Percentiles rank a stretch among this genome's conserved stretches.
phyloP scores from a whole-genome alignment of 176 grass and related monocot genomes.

The Zizania latifolia region DNA sequence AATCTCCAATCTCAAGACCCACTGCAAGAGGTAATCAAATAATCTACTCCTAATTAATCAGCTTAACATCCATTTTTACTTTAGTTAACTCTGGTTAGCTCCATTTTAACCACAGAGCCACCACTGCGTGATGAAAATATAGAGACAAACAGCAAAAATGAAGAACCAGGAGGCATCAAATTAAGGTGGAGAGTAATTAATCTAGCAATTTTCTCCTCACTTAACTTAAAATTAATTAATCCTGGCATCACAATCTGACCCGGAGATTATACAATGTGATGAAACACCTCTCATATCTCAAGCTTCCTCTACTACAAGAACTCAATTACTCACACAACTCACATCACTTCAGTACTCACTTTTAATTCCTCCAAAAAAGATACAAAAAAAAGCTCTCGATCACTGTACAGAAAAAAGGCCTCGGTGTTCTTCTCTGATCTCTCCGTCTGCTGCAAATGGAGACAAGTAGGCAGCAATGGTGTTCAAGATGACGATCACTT shows the following conservation, averaged over 20 bases:
- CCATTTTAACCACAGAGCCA: neutral
- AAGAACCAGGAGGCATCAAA: too few relatives aligned
- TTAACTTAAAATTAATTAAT: neutral
- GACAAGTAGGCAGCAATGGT: too few relatives aligned
- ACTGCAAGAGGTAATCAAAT: too few relatives aligned
- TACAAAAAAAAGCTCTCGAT: too few relatives aligned
- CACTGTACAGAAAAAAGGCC: conserved; percentile 33
- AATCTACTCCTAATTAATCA: too few relatives aligned
- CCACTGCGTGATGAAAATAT: neutral
- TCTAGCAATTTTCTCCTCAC: neutral
- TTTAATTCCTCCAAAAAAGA: neutral
- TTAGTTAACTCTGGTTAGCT: too few relatives aligned
- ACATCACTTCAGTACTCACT: conserved; percentile 11
- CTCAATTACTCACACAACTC: too few relatives aligned
- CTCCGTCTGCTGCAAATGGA: neutral
- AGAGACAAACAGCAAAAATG: too few relatives aligned
- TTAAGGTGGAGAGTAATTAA: neutral
- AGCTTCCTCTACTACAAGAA: too few relatives aligned
- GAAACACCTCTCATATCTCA: neutral
- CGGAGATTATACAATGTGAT: conserved; percentile 1
- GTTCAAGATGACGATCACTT: conserved; percentile 1
- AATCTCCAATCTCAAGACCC: too few relatives aligned
- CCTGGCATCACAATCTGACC: neutral
- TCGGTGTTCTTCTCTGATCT: conserved; percentile 5
- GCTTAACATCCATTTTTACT: too few relatives aligned